A percentile compares a stretch with the other conserved stretches of the same genome.
Evolutionary conservation across 2,329 filamentous ascomycete species (phyloP).

Genomic region (Calonectria naviculata): DNA sequence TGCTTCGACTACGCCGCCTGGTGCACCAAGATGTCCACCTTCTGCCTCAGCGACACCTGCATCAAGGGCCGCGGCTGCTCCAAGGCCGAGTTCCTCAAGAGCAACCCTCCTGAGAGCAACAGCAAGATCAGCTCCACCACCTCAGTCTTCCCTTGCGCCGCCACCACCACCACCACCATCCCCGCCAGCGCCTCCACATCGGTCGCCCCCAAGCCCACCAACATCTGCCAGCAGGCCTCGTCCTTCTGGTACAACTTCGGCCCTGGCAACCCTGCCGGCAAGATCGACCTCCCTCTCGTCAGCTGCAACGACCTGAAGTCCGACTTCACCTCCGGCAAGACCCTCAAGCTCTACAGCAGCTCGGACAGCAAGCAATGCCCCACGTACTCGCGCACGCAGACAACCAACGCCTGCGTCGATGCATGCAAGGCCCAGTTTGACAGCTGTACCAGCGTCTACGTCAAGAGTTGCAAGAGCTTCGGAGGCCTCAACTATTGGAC

Average conservation of each 20-base stretch:
- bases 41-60: constrained; percentile 48
- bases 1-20: constrained; percentile 64
- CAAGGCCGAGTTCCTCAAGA: constrained; percentile 57
- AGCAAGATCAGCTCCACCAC: constrained; percentile 48
- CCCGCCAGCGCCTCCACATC: constrained; percentile 45
- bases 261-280: constrained; percentile 68
- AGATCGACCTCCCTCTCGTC: constrained; percentile 62
- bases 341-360: constrained; percentile 65
- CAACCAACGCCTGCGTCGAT: constrained; percentile 57
- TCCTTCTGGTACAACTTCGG: constrained; percentile 73
- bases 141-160: constrained; percentile 47
- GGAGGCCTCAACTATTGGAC: constrained; percentile 40
- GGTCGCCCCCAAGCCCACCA: constrained; percentile 59
- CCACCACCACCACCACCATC: constrained; percentile 43
- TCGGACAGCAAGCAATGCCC: constrained; percentile 55
- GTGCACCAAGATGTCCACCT: constrained; percentile 58
- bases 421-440: constrained; percentile 65
- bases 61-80: constrained; percentile 43
- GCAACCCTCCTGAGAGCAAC: constrained; percentile 50
- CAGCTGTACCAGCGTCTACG: constrained; percentile 60
- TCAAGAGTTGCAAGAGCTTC: constrained; percentile 56
- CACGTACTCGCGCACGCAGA: constrained; percentile 52
- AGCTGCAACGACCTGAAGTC: constrained; percentile 63
- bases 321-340: constrained; percentile 52
- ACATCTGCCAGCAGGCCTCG: constrained; percentile 64